phyloP scores from a whole-genome alignment of 495 filamentous ascomycete species.

The Cairneyella variabilis region DNA sequence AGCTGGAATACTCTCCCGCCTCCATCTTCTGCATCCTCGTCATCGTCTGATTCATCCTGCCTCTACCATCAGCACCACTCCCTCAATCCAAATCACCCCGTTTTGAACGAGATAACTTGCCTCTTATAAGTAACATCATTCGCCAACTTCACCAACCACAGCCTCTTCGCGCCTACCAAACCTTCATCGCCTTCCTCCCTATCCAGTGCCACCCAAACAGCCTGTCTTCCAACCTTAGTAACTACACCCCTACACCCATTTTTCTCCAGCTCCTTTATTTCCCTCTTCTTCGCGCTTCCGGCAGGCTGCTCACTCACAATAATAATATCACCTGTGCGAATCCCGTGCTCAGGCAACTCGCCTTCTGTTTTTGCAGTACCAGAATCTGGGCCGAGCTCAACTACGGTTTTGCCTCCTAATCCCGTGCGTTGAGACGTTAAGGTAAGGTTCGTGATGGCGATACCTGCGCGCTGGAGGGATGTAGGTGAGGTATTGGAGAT shows the following conservation, averaged over 20 bases:
- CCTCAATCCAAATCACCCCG: neutral
- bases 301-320: constrained; percentile 69
- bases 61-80: neutral
- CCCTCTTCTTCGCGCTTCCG: constrained; percentile 68
- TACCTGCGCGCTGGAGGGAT: constrained; percentile 76
- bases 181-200: constrained; percentile 52
- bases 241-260: constrained; percentile 81
- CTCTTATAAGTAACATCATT: constrained; percentile 91
- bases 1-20: constrained; percentile 63
- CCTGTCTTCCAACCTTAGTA: constrained; percentile 56
- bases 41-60: constrained; percentile 86
- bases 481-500: constrained; percentile 66
- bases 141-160: constrained; percentile 81
- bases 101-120: constrained; percentile 34
- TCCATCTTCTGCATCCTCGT: constrained; percentile 67
- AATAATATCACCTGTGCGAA: constrained; percentile 86
- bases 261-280: constrained; percentile 56
- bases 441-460: constrained; percentile 78
- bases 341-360: constrained; percentile 73
- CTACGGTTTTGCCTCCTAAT: constrained; percentile 78
- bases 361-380: constrained; percentile 47
- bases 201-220: constrained; percentile 68
- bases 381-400: constrained; percentile 73
- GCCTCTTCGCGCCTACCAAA: constrained; percentile 52
- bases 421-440: constrained; percentile 84